Evolutionary conservation across 179 eudicot species (phyloP).

Genomic region (Amaranthus tricolor): DNA sequence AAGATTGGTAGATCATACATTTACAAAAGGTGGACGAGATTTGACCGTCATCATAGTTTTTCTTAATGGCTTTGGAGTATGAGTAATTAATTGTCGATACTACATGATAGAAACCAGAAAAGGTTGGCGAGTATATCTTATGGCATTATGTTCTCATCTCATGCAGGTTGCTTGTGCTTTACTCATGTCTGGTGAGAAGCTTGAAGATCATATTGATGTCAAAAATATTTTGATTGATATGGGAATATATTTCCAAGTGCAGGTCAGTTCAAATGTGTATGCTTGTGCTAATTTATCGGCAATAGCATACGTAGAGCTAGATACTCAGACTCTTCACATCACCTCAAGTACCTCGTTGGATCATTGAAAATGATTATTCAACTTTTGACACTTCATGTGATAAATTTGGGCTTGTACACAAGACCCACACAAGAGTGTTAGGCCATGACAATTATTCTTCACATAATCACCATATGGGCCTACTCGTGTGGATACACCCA

Average conservation of each 20-base stretch:
- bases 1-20: neutral
- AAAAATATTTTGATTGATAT: constrained; percentile 66
- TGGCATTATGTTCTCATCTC: constrained; percentile 15
- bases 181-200: constrained; percentile 64
- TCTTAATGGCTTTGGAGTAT: neutral
- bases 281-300: neutral
- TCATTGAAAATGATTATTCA: too few relatives aligned
- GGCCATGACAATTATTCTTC: too few relatives aligned
- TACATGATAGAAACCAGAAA: neutral
- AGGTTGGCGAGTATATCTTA: neutral
- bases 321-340: too few relatives aligned
- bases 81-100: neutral
- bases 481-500: too few relatives aligned
- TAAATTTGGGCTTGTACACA: too few relatives aligned
- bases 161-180: constrained; percentile 87
- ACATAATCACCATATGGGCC: too few relatives aligned
- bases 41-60: too few relatives aligned
- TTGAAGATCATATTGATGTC: constrained; percentile 63
- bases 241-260: constrained; percentile 91
- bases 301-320: too few relatives aligned
- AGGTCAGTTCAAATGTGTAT: constrained; percentile 39
- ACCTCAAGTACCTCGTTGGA: too few relatives aligned
- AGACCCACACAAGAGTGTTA: too few relatives aligned
- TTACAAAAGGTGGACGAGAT: neutral
- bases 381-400: too few relatives aligned